A percentile compares a stretch with the other conserved stretches of the same genome.
phyloP scores from a whole-genome alignment of 1,284 basidiomycete species.

The Tremellales sp. region DNA sequence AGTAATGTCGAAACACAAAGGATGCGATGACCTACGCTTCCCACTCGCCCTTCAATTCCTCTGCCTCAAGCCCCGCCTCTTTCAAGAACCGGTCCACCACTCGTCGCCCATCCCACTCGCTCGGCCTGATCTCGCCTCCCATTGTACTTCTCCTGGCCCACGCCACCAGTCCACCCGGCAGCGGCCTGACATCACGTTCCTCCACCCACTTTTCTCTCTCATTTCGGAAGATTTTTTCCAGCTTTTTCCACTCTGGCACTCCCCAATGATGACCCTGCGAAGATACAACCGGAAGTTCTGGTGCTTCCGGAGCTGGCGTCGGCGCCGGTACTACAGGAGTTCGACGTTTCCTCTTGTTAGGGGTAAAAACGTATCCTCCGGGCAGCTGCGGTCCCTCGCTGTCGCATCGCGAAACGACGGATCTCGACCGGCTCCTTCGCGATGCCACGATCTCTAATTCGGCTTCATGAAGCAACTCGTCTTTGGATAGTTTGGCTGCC shows the following conservation, averaged over 20 bases:
- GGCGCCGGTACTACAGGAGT: too few species aligned
- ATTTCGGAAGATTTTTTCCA: slow-evolving; percentile 29
- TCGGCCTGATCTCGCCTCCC: slow-evolving; percentile 45
- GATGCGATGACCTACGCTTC: slow-evolving; percentile 23
- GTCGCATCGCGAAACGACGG: slow-evolving; percentile 7
- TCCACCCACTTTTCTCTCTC: slow-evolving; percentile 30
- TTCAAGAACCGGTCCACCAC: slow-evolving; percentile 68
- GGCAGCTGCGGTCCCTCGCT: slow-evolving; percentile 8
- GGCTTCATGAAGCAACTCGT: slow-evolving; percentile 58
- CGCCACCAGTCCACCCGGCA: slow-evolving; percentile 21
- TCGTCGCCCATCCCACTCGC: slow-evolving; percentile 71
- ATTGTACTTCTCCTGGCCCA: slow-evolving; percentile 24
- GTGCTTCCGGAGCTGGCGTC: background rate
- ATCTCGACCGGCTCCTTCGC: slow-evolving; percentile 13
- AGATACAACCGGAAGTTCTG: background rate
- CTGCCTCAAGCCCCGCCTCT: slow-evolving; percentile 59
- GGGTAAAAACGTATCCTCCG: slow-evolving; percentile 16
- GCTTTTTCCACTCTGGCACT: slow-evolving; percentile 35
- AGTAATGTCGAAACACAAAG: background rate
- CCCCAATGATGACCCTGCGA: slow-evolving; percentile 23
- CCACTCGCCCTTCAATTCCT: slow-evolving; percentile 31
- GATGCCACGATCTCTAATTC: slow-evolving; percentile 53
- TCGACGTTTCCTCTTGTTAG: slow-evolving; percentile 7
- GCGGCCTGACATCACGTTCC: slow-evolving; percentile 29
- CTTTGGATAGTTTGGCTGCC: slow-evolving; percentile 22